Conservation (phyloP, 345 rosid species). For the Abelmoschus esculentus region DNA sequence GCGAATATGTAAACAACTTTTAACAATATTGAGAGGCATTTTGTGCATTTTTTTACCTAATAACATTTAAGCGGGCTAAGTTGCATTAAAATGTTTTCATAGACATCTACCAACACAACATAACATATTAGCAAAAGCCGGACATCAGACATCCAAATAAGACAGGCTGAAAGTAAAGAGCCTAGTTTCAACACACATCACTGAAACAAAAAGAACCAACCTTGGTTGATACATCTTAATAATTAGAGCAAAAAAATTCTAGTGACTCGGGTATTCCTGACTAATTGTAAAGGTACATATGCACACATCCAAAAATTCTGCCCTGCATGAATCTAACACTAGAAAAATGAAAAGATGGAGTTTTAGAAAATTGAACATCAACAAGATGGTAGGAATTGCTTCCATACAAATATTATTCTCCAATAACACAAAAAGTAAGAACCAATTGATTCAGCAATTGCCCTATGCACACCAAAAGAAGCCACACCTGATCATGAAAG, state of each 20-base stretch:
- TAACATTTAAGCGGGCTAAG: neutral
- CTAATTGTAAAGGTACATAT: neutral
- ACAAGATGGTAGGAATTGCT: neutral
- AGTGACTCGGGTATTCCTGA: too few species aligned
- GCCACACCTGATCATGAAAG: neutral
- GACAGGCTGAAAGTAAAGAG: neutral
- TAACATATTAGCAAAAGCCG: neutral
- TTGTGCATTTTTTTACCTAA: neutral
- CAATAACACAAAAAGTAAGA: neutral
- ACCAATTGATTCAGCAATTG: neutral
- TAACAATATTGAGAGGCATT: neutral
- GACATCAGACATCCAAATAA: neutral
- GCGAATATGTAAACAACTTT: conserved; percentile 1
- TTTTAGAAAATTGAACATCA: too few species aligned
- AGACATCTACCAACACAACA: neutral
- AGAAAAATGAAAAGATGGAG: neutral
- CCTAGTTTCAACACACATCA: neutral
- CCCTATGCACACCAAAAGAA: neutral
- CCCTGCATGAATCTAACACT: neutral
- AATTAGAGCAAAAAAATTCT: too few species aligned
- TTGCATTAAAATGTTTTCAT: neutral
- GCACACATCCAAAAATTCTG: neutral
- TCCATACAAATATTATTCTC: neutral
- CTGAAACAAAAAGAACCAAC: neutral
- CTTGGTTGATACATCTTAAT: neutral